Evolutionary conservation across 305 asterid species (phyloP).

Genomic region (Fraxinus floribunda): DNA sequence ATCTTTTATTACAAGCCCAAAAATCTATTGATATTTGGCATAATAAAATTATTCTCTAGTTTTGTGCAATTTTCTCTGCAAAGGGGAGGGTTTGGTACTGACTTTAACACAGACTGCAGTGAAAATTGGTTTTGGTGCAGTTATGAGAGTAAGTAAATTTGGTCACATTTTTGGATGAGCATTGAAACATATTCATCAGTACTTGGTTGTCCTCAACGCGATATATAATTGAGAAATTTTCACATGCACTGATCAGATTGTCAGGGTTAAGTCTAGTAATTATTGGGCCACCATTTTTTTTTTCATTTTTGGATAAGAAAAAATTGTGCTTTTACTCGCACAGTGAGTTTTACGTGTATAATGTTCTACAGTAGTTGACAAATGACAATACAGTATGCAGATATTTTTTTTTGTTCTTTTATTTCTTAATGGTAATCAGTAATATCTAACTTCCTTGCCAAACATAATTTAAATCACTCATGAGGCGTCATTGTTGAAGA

Average conservation of each 20-base stretch:
- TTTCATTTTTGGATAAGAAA: background rate
- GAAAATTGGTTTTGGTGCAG: background rate
- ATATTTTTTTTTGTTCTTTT: background rate
- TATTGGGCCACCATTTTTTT: background rate
- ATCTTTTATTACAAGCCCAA: background rate
- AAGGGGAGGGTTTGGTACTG: background rate
- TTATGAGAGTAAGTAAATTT: background rate
- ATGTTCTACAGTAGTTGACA: too few relatives aligned
- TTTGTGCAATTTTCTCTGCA: background rate
- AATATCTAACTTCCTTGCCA: too few relatives aligned
- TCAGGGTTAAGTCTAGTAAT: conserved; percentile 6
- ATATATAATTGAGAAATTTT: conserved; percentile 5
- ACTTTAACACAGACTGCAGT: background rate
- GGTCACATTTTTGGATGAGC: conserved; percentile 20
- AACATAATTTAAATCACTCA: too few relatives aligned
- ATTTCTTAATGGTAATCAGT: background rate
- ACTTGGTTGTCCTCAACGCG: conserved; percentile 31
- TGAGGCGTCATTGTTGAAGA: too few relatives aligned
- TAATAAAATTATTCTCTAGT: background rate
- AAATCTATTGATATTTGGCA: background rate
- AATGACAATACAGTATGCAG: background rate
- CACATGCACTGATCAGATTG: conserved; percentile 28
- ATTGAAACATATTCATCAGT: conserved; percentile 27
- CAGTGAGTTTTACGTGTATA: background rate
- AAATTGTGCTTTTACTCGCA: background rate